Evolutionary conservation across 306 rosid species (phyloP), one percentile per base, ranked within the genome.

Genomic region (Ceratonia siliqua): DNA sequence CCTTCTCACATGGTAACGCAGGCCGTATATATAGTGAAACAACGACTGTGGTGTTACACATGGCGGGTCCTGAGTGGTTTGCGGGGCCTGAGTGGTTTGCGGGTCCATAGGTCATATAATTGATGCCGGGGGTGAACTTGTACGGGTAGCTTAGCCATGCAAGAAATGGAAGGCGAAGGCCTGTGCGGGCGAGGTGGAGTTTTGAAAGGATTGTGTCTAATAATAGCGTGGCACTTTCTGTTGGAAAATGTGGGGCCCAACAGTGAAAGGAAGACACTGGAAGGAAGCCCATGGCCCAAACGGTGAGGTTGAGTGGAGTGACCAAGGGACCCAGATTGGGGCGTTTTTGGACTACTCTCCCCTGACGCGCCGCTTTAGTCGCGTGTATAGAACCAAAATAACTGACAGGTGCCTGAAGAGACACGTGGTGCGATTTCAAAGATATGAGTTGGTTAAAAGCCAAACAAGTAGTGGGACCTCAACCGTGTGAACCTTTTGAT

Each of bases 21-120:
- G 68, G 0, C 9, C 2, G 55, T 13, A 85, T 88, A 77, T 86
- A 88, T 81, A 79, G 87, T 75, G 43, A 24, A 55, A 55, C 14
- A 0, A 2, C 3, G 25, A 72, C 70, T 17, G 27, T 33, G 71
- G 2, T 17, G 46, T 0, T 24, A 68, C 89, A 88, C 89, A 89
- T 85, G 92, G 83, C 82, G n/a, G 1, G 0, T 6, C 12, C 0
- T 36, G 8, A 58, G 70, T 70, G 82, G 82, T 18, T 0, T 15
- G 17, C 14, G 13, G 67, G 32, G n/a, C 12, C 0, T 36, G 8
- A 58, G 70, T 70, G 82, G 82, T 18, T 0, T 15, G 17, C 14
- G 13, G 67, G 32, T 5, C 35, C 62, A 48, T 21, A 0, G 5
- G 10, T 18, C 48, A 18, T 6, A 33, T 41, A 75, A 73, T 72